Percentiles rank a stretch among this genome's conserved stretches.
Conservation (phyloP, 2,329 filamentous ascomycete genomes). For the Arthrobotrys musiformis region DNA sequence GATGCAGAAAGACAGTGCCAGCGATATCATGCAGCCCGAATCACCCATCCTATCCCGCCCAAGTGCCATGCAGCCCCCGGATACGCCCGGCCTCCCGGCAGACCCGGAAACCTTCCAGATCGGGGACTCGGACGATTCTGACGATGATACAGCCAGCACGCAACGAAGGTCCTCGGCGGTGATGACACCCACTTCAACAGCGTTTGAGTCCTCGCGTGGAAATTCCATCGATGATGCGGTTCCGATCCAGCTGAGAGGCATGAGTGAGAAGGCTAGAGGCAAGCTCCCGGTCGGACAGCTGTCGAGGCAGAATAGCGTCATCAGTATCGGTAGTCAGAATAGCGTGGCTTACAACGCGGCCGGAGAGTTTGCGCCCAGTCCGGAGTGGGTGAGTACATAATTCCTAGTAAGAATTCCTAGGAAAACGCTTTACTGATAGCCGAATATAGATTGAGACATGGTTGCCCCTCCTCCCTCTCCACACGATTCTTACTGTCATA, state of each 20-base stretch:
- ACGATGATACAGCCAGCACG: slow-evolving; percentile 67
- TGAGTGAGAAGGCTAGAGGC: slow-evolving; percentile 96
- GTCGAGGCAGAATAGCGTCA: slow-evolving; percentile 88
- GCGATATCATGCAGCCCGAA: slow-evolving; percentile 46
- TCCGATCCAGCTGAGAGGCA: slow-evolving; percentile 83
- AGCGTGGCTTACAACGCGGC: slow-evolving; percentile 68
- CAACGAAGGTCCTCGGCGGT: slow-evolving; percentile 60
- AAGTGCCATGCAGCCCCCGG: not conserved
- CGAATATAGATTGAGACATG: slow-evolving; percentile 79
- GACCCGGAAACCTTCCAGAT: slow-evolving; percentile 78
- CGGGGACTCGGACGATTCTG: slow-evolving; percentile 79
- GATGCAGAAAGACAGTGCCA: slow-evolving; percentile 72
- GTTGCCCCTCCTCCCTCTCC: slow-evolving; percentile 89
- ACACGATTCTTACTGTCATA: slow-evolving; percentile 83
- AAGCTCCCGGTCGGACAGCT: slow-evolving; percentile 93
- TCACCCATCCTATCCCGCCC: slow-evolving; percentile 13
- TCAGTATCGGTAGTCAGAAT: slow-evolving; percentile 75
- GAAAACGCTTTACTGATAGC: not conserved
- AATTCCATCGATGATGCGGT: slow-evolving; percentile 78
- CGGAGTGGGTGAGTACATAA: slow-evolving; percentile 71
- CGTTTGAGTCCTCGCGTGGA: slow-evolving; percentile 72
- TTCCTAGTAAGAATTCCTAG: not conserved
- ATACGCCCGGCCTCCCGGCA: slow-evolving; percentile 37
- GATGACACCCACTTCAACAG: slow-evolving; percentile 41
- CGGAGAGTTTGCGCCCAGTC: slow-evolving; percentile 79